A percentile compares a stretch with the other conserved stretches of the same genome.
These are phyloP conservation scores for Yamadazyma membranifaciens DNA, from an alignment of 1,139 yeast genomes.

Conservation along the genomic window DNA sequence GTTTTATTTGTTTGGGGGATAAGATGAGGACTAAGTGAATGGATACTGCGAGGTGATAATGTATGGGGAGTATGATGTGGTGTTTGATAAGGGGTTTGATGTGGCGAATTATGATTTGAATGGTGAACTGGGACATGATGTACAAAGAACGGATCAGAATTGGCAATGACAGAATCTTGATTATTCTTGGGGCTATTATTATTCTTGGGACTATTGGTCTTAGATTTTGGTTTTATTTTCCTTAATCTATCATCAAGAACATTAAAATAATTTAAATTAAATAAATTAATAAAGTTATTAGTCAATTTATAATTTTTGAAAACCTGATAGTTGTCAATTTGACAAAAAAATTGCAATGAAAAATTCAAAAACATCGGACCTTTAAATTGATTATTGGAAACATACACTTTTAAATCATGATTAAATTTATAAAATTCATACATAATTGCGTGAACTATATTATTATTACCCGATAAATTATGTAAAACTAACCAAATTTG, in stretches of 20 bases:
- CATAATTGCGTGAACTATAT: conserved; percentile 11
- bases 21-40: conserved; percentile 5
- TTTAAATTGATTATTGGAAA: conserved; percentile 3
- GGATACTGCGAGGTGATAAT: conserved; percentile 2
- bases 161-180: not conserved
- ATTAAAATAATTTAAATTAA: conserved; percentile 7
- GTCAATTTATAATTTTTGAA: conserved; percentile 15
- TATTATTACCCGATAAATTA: conserved; percentile 11
- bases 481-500: conserved; percentile 6
- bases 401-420: conserved; percentile 7
- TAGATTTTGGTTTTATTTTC: conserved; percentile 1
- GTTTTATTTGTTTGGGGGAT: conserved; percentile 2
- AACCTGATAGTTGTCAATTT: conserved; percentile 15
- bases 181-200: not conserved
- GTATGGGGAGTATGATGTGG: conserved; percentile 1
- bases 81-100: conserved; percentile 1
- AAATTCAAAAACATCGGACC: conserved; percentile 13
- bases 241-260: conserved; percentile 2
- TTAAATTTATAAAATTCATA: conserved; percentile 9
- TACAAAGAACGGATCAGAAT: not conserved
- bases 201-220: not conserved
- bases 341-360: conserved; percentile 14
- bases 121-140: not conserved
- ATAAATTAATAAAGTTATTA: conserved; percentile 12
- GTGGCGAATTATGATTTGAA: not conserved